Evolutionary conservation across 768 basidiomycete species (phyloP), one percentile per base, ranked within the genome.

Genomic region (Mycena vitilis): DNA sequence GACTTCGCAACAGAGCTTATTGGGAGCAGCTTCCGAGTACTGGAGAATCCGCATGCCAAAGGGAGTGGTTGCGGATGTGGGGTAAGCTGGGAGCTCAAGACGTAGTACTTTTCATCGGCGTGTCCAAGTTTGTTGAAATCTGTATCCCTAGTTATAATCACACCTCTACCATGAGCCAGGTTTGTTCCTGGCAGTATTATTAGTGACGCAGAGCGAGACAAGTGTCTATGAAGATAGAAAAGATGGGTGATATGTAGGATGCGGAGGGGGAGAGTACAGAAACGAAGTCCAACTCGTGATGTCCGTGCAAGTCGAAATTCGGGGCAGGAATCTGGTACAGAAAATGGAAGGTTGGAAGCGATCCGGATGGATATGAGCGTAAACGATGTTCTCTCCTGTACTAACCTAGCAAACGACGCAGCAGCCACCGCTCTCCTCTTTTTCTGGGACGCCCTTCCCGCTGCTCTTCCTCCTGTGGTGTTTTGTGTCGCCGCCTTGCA

Each of bases 1-100:
- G 95, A 98, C 78, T 96, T 90, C 75, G 92, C 93, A 0, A 97
- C 95, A 0, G 97, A 98, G 79, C 87, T 98, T 44, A 99, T 99
- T 73, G 97, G 97, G 15, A 94, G 93, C 76, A 91, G 89, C 52
- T 99, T 99, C 78, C 84, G 92, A 13, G 80, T 98, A 4, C 76
- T 86, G 11, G 88, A 92, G 25, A 99, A 99, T 73, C 97, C 97
- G 0, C 94, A 95, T 78, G 92, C 96, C 0, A 91, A 95, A 72
- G 95, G 95, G 2, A 88, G 87, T 52, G 94, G 94, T 0, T 99
- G 97, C 70, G 96, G 97, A 1, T 99, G 97, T 74, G 97, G 97
- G 18, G 91, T 98, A 23, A 96, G 95, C 75, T 98, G 95, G 96
- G 95, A 96, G 76, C 83, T 95, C 64, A 94, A 94, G 60, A 65